phyloP scores from a whole-genome alignment of 2,329 filamentous ascomycete genomes.

The Paramyrothecium roridum region DNA sequence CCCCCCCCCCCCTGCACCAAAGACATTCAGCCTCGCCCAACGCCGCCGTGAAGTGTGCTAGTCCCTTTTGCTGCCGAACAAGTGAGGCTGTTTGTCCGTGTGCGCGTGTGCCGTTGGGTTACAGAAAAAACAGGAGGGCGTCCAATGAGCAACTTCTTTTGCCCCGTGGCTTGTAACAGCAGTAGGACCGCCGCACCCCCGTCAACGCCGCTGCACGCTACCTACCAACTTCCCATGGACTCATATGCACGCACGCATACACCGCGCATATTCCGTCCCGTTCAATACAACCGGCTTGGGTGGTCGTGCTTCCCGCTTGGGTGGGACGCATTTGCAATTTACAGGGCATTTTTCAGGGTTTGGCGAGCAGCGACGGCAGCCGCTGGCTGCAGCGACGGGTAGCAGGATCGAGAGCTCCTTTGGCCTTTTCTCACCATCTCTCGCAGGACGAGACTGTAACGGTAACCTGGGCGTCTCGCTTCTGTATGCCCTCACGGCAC shows the following conservation, averaged over 20 bases:
- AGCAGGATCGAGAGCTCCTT: neutral
- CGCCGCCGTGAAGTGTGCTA: neutral
- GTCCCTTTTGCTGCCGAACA: neutral
- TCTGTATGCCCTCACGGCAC: neutral
- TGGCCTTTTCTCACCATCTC: too few relatives aligned
- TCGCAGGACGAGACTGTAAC: too few relatives aligned
- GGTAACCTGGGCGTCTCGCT: too few relatives aligned
- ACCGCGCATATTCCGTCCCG: too few relatives aligned
- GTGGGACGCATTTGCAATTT: neutral
- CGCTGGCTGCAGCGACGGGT: neutral
- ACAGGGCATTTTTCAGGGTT: neutral
- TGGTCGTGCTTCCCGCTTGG: too few relatives aligned
- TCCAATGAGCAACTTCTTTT: neutral
- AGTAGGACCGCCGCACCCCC: too few relatives aligned
- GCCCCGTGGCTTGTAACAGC: too few relatives aligned
- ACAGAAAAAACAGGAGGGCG: neutral
- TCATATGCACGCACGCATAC: too few relatives aligned
- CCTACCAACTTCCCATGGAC: too few relatives aligned
- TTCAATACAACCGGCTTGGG: too few relatives aligned
- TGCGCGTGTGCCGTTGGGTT: neutral
- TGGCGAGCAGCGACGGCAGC: neutral
- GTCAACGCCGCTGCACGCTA: too few relatives aligned
- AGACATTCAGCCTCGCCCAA: neutral
- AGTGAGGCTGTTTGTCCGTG: neutral
- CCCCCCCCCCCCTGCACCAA: neutral